phyloP scores from a whole-genome alignment of 805 yeast species.

The Metschnikowia lochheadii region DNA sequence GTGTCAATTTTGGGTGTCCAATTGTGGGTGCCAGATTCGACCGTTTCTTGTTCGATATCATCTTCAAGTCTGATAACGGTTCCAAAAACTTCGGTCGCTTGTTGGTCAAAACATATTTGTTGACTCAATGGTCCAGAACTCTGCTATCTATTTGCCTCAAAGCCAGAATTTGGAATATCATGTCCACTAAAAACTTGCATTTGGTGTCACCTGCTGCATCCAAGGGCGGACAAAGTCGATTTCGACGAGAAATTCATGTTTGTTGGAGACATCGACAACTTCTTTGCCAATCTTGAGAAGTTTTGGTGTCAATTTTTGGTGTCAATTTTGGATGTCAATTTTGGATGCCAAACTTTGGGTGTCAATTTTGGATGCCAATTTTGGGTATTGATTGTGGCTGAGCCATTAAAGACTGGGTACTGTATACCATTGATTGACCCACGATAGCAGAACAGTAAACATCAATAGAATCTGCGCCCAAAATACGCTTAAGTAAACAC shows the following conservation, averaged over 20 bases:
- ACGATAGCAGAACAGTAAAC: no score
- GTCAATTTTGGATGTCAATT: no score
- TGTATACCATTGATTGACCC: no score
- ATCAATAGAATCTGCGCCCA: no score
- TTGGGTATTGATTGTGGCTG: no score
- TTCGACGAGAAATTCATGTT: conserved; percentile 32
- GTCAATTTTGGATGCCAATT: no score
- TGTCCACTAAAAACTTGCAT: conserved; percentile 19
- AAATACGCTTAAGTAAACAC: no score
- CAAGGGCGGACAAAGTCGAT: conserved; percentile 16
- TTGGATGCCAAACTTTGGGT: no score
- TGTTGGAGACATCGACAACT: conserved; percentile 27
- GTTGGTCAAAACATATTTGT: conserved; percentile 55
- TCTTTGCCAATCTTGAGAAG: conserved; percentile 35
- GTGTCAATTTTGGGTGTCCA: background rate
- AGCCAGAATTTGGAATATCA: conserved; percentile 35
- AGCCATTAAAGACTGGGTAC: no score
- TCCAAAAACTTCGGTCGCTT: conserved; percentile 55
- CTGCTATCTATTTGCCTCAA: conserved; percentile 45
- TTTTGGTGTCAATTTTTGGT: conserved; percentile 20
- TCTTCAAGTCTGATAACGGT: conserved; percentile 42
- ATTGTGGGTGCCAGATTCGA: conserved; percentile 24
- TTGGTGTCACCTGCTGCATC: background rate
- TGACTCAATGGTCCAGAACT: conserved; percentile 56
- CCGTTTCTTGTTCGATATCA: conserved; percentile 21